Conservation (phyloP, 1,139 yeast species). For the Eremothecium coryli region DNA sequence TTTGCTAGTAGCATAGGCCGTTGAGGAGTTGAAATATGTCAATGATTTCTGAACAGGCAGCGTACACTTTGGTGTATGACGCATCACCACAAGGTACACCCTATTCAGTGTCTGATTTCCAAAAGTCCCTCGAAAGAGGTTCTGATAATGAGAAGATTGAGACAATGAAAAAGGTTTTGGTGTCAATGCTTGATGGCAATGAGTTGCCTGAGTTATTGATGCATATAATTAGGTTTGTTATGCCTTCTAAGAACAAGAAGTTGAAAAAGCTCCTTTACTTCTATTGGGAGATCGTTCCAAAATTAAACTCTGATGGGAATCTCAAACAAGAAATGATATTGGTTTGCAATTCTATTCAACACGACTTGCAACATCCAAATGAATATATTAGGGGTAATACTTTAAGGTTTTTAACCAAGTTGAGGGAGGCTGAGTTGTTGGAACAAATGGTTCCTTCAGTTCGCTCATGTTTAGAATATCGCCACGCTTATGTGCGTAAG, state of each 20-base stretch:
- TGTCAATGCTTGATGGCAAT: slow-evolving; percentile 86
- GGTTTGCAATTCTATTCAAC: slow-evolving; percentile 95
- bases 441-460: slow-evolving; percentile 95
- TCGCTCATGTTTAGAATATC: slow-evolving; percentile 83
- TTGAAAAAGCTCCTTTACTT: slow-evolving; percentile 87
- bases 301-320: slow-evolving; percentile 77
- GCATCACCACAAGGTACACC: slow-evolving; percentile 58
- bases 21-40: too few species aligned
- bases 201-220: slow-evolving; percentile 90
- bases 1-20: too few species aligned
- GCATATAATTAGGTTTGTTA: slow-evolving; percentile 94
- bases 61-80: slow-evolving; percentile 68
- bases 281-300: slow-evolving; percentile 98
- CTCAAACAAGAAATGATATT: slow-evolving; percentile 97
- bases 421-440: slow-evolving; percentile 85
- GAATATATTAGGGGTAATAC: slow-evolving; percentile 96
- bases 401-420: slow-evolving; percentile 78
- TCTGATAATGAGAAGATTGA: slow-evolving; percentile 79
- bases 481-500: slow-evolving; percentile 96
- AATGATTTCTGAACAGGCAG: slow-evolving; percentile 28
- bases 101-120: slow-evolving; percentile 68
- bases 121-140: slow-evolving; percentile 76
- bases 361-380: slow-evolving; percentile 96
- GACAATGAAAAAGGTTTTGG: slow-evolving; percentile 81
- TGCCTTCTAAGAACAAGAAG: slow-evolving; percentile 90